Conservation (phyloP, 2,329 filamentous ascomycete genomes). For the Furcasterigmium furcatum region DNA sequence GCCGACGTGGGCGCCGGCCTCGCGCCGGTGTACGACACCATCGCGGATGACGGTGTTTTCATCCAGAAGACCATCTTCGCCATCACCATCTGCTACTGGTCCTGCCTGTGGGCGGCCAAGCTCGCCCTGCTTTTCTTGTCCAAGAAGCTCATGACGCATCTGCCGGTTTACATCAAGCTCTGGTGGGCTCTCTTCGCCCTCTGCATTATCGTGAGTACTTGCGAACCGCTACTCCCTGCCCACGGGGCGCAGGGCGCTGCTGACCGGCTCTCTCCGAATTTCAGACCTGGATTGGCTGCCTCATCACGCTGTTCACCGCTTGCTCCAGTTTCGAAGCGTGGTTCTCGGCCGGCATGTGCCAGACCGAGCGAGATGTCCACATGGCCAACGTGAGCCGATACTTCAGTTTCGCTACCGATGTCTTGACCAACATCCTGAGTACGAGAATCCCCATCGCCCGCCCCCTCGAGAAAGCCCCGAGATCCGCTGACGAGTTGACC, state of each 20-base stretch:
- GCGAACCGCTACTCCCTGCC: no score
- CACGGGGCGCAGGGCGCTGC: no score
- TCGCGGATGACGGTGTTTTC: conserved; percentile 1
- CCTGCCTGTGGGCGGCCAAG: conserved; percentile 10
- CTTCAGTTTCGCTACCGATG: conserved; percentile 8
- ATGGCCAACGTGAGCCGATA: conserved; percentile 8
- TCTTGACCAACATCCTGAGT: conserved; percentile 11
- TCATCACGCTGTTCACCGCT: conserved; percentile 9
- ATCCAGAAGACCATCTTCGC: conserved; percentile 10
- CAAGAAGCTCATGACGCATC: conserved; percentile 5
- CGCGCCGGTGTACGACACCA: conserved; percentile 1
- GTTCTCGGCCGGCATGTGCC: conserved; percentile 8
- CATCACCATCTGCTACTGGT: conserved; percentile 7
- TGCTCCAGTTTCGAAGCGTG: conserved; percentile 10
- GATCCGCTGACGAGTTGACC: no score
- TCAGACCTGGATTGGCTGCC: conserved; percentile 6
- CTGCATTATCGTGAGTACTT: conserved; percentile 6
- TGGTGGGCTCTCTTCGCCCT: conserved; percentile 10
- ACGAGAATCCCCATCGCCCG: not conserved
- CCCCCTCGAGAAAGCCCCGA: no score
- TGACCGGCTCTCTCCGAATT: no score
- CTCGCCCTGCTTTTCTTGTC: conserved; percentile 7
- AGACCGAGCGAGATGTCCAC: conserved; percentile 6
- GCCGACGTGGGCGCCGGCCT: conserved; percentile 2
- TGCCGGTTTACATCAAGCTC: conserved; percentile 2